Percentiles rank a stretch among this genome's conserved stretches.
phyloP scores from a whole-genome alignment of 2,329 filamentous ascomycete genomes.

The Penicillium olsonii region DNA sequence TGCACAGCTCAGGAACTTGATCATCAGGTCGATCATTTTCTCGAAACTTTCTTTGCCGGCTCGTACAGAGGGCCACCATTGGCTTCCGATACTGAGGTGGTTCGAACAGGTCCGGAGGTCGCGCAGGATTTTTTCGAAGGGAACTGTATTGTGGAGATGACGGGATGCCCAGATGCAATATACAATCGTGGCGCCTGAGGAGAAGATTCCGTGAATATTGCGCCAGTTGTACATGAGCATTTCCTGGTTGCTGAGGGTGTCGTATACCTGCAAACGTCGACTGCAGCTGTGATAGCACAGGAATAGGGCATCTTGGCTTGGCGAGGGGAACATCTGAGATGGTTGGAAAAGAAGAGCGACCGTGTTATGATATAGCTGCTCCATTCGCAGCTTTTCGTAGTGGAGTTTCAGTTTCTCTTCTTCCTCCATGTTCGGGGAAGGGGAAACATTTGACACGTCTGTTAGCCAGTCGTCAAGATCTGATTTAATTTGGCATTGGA shows the following conservation, averaged over 20 bases:
- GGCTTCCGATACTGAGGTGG: conserved; percentile 41
- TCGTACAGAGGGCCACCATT: conserved; percentile 44
- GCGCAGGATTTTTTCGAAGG: conserved; percentile 24
- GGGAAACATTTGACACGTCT: conserved; percentile 3
- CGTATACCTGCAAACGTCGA: conserved; percentile 32
- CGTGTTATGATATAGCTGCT: conserved; percentile 35
- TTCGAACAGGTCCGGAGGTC: conserved; percentile 38
- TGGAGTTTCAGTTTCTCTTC: conserved; percentile 8
- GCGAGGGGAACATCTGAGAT: conserved; percentile 36
- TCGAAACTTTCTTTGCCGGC: conserved; percentile 36
- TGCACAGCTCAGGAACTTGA: conserved; percentile 18
- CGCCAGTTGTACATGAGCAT: conserved; percentile 38
- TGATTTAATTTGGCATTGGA: conserved; percentile 21
- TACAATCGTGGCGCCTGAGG: conserved; percentile 41
- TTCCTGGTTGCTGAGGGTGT: conserved; percentile 32
- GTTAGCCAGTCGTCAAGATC: conserved; percentile 26
- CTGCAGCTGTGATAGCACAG: conserved; percentile 34
- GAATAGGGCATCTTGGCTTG: conserved; percentile 29
- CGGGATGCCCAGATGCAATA: conserved; percentile 42
- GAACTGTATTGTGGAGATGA: conserved; percentile 26
- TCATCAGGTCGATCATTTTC: conserved; percentile 30
- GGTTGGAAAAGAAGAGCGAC: conserved; percentile 41
- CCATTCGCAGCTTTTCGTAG: conserved; percentile 27
- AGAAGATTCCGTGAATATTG: conserved; percentile 42
- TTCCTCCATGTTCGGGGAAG: background rate